Evolutionary conservation across 176 grass and related monocot genomes (phyloP), one percentile per base, ranked within the genome.

Genomic region (Oryza brachyantha): DNA sequence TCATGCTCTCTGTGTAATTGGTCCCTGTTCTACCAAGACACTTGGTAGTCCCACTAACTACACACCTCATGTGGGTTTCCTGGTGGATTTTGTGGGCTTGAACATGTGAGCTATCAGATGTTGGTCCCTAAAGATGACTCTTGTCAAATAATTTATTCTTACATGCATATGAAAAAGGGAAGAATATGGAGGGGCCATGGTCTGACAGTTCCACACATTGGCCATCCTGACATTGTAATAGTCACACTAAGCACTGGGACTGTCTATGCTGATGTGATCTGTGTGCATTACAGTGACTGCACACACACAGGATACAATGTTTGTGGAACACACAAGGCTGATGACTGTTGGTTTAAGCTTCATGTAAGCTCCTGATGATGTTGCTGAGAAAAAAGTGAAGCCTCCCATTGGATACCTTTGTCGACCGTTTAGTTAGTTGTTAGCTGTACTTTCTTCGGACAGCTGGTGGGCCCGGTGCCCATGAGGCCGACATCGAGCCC

Each of bases 351-450:
- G 59, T 6, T 54, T 34, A 63, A 70, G 24, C 25, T 64, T 3
- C 4, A 57, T 57, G 48, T 52, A n/a, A 52, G 3, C 13, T 43
- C 12, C 46, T n/a, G 48, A n/a, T 52, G 17, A 52, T 8, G n/a
- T n/a, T n/a, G n/a, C n/a, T n/a, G n/a, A n/a, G 48, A 52, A 19
- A 52, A 14, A 52, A 52, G 48, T n/a, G 46, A 52, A 52, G 19
- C 19, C 48, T n/a, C n/a, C 48, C 48, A n/a, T 79, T 29, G 40
- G 58, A 72, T 64, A 46, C 66, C 83, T 72, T 34, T 54, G 67
- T 75, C 68, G 81, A 84, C 86, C 69, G 81, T 74, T 80, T 80
- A 64, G 75, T 88, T 84, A 26, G 81, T 88, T 88, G 81, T n/a
- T 75, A 13, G 26, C 45, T 54, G 16, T 74, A 46, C 66, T 57